Conservation (phyloP, 257 asterid species). For the Gardenia jasminoides region DNA sequence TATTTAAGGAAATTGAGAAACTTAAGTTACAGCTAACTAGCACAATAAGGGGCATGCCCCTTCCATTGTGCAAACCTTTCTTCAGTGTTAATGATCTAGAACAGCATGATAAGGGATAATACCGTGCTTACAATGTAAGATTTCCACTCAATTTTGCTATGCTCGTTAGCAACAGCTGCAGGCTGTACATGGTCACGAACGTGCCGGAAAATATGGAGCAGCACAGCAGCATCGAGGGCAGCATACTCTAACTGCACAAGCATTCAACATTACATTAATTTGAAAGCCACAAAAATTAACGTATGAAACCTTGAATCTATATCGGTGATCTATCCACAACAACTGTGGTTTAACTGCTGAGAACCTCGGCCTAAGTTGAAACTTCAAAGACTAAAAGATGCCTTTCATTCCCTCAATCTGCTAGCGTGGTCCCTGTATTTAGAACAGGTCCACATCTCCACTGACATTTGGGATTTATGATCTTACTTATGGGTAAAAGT, state of each 20-base stretch:
- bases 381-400: neutral
- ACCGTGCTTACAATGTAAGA: conserved; percentile 66
- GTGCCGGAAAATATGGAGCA: conserved; percentile 76
- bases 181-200: conserved; percentile 55
- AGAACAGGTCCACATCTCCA: neutral
- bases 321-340: neutral
- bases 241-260: conserved; percentile 82
- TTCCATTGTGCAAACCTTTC: no score
- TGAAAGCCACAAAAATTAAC: neutral
- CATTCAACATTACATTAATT: neutral
- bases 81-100: no score
- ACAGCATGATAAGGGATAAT: neutral
- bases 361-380: neutral
- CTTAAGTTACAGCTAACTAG: neutral
- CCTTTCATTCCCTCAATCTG: neutral
- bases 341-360: neutral
- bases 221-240: conserved; percentile 97
- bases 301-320: neutral
- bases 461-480: neutral
- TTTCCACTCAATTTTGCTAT: conserved; percentile 73
- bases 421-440: neutral
- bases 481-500: neutral
- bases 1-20: neutral
- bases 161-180: conserved; percentile 39
- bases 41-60: no score